phyloP scores from a whole-genome alignment of 1,139 yeast genomes.

The Protomyces pachydermus region DNA sequence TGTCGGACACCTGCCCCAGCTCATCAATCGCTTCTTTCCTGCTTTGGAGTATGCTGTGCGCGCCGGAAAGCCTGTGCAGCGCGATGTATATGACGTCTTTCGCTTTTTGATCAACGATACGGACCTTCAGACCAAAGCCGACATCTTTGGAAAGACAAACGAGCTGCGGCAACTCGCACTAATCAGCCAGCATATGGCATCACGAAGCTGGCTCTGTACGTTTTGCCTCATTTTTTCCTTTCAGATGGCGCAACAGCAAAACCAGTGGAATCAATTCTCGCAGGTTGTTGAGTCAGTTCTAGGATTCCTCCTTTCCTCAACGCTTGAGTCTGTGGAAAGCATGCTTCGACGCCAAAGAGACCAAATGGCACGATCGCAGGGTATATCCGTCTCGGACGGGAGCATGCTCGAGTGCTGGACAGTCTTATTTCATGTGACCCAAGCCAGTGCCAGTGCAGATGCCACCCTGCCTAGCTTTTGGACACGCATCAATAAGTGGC shows the following conservation, averaged over 20 bases:
- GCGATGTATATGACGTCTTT: neutral
- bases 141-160: neutral
- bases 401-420: conserved; percentile 3
- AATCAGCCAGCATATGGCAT: neutral
- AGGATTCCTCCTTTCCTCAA: neutral
- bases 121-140: neutral
- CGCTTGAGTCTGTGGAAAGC: neutral
- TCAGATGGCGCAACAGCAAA: neutral
- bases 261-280: neutral
- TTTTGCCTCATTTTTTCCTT: neutral
- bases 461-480: neutral
- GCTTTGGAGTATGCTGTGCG: neutral
- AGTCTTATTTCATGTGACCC: conserved; percentile 1
- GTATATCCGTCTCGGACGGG: neutral
- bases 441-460: neutral
- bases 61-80: neutral
- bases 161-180: neutral
- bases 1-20: neutral
- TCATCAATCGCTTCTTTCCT: neutral
- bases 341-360: neutral
- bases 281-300: neutral
- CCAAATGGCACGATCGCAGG: neutral
- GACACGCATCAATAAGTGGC: neutral
- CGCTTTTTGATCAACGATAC: neutral
- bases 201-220: neutral